Evolutionary conservation across 192 early-diverging fungal species (phyloP), one percentile per base, ranked within the genome.

Genomic region (Coemansia sp.): DNA sequence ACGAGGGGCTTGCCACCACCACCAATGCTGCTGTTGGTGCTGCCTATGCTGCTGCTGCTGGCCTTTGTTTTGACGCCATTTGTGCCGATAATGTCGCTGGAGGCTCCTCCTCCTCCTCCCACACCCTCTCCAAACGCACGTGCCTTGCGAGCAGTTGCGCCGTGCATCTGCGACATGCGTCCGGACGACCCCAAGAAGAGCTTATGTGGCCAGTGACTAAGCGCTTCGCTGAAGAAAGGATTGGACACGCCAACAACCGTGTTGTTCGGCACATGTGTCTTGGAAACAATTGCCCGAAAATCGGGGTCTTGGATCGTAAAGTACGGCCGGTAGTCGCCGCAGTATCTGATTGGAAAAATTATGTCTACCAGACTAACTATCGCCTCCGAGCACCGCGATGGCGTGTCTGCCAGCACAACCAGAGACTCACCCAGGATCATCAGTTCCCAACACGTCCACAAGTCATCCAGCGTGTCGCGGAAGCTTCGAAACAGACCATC

Each of bases 231-330:
- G 70, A 99, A 97, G 59, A 94, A 94, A 6, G 94, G 93, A 71
- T 99, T 99, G 6, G 97, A 97, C 6, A 95, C 93, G 12, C 97
- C 97, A 5, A 99, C 75, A n/a, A 99, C 81, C 30, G 89, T 87
- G 61, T 88, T 92, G 10, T 88, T 84, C 13, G 92, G 87, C 34
- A 93, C 90, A 61, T 85, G 85, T 59, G 77, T 84, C 61, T 77
- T 81, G 48, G 73, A 75, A 20, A 76, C 74, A 28, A 77, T 82
- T 42, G 66, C 72, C 56, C 91, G 89, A 59, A 97, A 93, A 71
- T 99, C 97, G 4, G 91, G 80, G 70, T 96, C 95, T 72, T 96
- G 94, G 61, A 99, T 93, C 4, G 97, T 99, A 70, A 99, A 95
- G 61, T 96, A 99, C 12, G 95, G 95, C 20, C 97, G 88, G 68